phyloP scores from a whole-genome alignment of 768 basidiomycete species.

The Panaeolus cyanescens region DNA sequence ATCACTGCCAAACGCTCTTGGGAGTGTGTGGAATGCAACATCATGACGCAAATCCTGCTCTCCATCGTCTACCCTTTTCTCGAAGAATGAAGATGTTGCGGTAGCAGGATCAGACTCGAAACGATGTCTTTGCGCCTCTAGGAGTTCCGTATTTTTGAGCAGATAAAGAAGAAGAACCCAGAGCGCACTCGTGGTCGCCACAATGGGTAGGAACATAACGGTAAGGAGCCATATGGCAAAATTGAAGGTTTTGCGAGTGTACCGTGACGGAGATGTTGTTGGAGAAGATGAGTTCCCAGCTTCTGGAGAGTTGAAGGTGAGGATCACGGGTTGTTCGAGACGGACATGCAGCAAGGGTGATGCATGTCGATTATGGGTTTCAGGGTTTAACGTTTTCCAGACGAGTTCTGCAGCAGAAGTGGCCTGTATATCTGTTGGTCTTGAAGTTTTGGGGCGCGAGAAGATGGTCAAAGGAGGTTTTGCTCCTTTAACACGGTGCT shows the following conservation, averaged over 20 bases:
- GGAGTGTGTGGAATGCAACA: slow-evolving; percentile 67
- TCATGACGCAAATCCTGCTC: slow-evolving; percentile 38
- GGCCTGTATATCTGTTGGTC: not conserved
- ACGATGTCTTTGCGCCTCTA: slow-evolving; percentile 81
- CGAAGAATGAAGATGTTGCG: slow-evolving; percentile 6
- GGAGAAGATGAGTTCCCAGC: slow-evolving; percentile 20
- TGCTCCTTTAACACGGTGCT: slow-evolving; percentile 15
- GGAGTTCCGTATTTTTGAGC: slow-evolving; percentile 86
- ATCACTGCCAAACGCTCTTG: slow-evolving; percentile 81
- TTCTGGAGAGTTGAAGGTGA: slow-evolving; percentile 58
- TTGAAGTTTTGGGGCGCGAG: slow-evolving; percentile 1
- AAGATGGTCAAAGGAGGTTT: not conserved
- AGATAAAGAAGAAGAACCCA: slow-evolving; percentile 83
- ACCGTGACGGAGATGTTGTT: slow-evolving; percentile 35
- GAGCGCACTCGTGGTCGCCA: slow-evolving; percentile 69
- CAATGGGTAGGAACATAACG: slow-evolving; percentile 85
- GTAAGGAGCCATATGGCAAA: slow-evolving; percentile 75
- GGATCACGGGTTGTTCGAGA: slow-evolving; percentile 76
- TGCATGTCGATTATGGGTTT: slow-evolving; percentile 25
- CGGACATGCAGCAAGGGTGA: slow-evolving; percentile 72
- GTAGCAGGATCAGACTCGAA: slow-evolving; percentile 40
- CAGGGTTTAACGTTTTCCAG: slow-evolving; percentile 80
- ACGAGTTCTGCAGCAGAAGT: slow-evolving; percentile 62
- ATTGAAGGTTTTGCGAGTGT: slow-evolving; percentile 51
- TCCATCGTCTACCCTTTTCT: slow-evolving; percentile 25